Base-by-base conservation (phyloP, 495 filamentous ascomycete species). In the Neurospora cerealis region DNA sequence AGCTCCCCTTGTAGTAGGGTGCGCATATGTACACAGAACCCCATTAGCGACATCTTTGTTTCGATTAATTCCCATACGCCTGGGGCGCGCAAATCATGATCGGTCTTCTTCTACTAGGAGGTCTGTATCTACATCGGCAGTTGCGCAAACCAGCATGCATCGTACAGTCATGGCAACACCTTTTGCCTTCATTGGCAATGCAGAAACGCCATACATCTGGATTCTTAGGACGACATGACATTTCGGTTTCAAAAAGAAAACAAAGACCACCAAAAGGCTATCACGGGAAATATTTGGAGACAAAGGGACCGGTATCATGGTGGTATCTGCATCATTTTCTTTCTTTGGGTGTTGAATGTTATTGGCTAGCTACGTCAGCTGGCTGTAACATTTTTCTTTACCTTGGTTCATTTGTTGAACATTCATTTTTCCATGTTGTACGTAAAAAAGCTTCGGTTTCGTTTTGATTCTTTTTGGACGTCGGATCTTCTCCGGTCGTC, bases 1-100 rank as follows among this genome's bases (percentile, higher is more conserved):
- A 73, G 74, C 71, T 81, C 81, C 81, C 73, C 76, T 82, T 81
- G 79, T 74, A 78, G 74, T 77, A 77, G 73, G 78, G 80, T 83
- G 78, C 79, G 73, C 74, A 75, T 15, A 71, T 73, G 37, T 78
- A 74, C 78, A 73, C 73, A 72, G 70, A 71, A 42, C 71, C 69
- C 71, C 54, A 34, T 66, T 15, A 34, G 15, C 28, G 54, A 66
- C 71, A 36, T 42, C 24, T 46, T 74, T 62, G 38, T 74, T 69
- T 70, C 46, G 32, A 54, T 39, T 38, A 36, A 46, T 62, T 72
- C 34, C 42, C 39, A 72, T 42, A 10, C 39, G 32, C 40, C 39
- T 70, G 34, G 39, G 13, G 39, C 69, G 39, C 24, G n/a, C 69
- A 70, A 39, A 32, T 32, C 9, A 28, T 28, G 70, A 39, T 44